These are phyloP conservation scores for Pythium brachiatum DNA, from an alignment of 352 stramenopile species.

Conservation along the genomic window DNA sequence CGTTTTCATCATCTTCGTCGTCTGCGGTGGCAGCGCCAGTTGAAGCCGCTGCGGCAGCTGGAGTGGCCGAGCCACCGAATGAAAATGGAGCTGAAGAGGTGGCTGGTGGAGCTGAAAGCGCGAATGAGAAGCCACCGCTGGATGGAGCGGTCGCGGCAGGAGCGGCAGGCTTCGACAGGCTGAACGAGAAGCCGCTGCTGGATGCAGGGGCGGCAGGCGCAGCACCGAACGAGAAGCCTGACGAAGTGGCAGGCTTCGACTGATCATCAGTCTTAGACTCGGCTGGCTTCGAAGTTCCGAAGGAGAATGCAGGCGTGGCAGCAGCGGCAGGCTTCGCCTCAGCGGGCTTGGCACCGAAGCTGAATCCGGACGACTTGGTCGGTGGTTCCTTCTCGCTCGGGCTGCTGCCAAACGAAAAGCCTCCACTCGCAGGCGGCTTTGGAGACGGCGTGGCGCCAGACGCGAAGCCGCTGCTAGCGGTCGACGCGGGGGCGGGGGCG, in stretches of 20 bases:
- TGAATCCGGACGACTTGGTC: conserved; percentile 15
- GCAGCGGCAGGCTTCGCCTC: conserved; percentile 23
- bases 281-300: conserved; percentile 7
- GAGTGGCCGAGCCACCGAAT: conserved; percentile 24
- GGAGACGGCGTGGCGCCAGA: neutral
- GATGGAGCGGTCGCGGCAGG: neutral
- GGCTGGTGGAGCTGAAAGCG: neutral
- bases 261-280: neutral
- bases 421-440: neutral
- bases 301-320: conserved; percentile 33
- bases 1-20: conserved; percentile 76
- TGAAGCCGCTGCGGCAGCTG: conserved; percentile 19
- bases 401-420: conserved; percentile 33
- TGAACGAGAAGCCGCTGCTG: conserved; percentile 36
- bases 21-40: conserved; percentile 15
- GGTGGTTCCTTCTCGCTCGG: conserved; percentile 3
- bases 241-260: conserved; percentile 17
- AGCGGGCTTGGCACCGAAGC: conserved; percentile 24
- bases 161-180: conserved; percentile 12
- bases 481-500: conserved; percentile 7
- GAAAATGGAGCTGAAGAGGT: conserved; percentile 13
- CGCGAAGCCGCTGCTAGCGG: neutral
- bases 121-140: conserved; percentile 23
- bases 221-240: conserved; percentile 48
- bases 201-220: conserved; percentile 18